Evolutionary conservation across 2,329 filamentous ascomycete genomes (phyloP).

Genomic region (Allantophomopsis lycopodina): DNA sequence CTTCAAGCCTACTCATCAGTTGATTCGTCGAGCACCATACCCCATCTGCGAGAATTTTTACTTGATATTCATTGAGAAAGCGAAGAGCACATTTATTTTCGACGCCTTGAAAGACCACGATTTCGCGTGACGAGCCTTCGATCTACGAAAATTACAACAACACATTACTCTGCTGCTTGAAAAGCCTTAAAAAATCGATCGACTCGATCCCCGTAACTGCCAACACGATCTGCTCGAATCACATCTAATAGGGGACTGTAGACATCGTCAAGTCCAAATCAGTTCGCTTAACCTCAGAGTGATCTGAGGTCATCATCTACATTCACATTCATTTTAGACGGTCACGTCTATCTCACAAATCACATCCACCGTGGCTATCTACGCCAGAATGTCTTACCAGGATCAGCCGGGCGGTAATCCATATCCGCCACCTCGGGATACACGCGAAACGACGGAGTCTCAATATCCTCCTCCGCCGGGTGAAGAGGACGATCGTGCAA

Average conservation of each 20-base stretch:
- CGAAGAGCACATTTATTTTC: too few relatives aligned
- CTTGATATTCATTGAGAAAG: too few relatives aligned
- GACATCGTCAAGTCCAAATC: neutral
- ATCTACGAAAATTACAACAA: too few relatives aligned
- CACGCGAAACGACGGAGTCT: slow-evolving; percentile 9
- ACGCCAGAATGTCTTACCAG: slow-evolving; percentile 17
- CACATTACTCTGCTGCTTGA: neutral
- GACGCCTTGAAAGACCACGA: too few relatives aligned
- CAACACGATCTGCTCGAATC: neutral
- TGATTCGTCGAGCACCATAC: too few relatives aligned
- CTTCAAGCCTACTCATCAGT: too few relatives aligned
- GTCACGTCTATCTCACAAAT: neutral
- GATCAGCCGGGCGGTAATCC: slow-evolving; percentile 15
- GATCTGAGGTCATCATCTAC: neutral
- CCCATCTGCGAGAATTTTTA: too few relatives aligned
- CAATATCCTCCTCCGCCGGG: slow-evolving; percentile 15
- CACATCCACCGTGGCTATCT: slow-evolving; percentile 16
- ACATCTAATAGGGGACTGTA: neutral
- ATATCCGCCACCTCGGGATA: slow-evolving; percentile 11
- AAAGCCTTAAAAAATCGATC: neutral
- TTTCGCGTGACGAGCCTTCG: too few relatives aligned
- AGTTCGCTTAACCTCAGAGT: neutral
- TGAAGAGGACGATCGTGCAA: slow-evolving; percentile 17
- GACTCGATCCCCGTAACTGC: neutral
- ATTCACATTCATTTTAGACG: neutral